Evolutionary conservation across 2,329 filamentous ascomycete species (phyloP).

Genomic region (Phaeosphaeria sp.): DNA sequence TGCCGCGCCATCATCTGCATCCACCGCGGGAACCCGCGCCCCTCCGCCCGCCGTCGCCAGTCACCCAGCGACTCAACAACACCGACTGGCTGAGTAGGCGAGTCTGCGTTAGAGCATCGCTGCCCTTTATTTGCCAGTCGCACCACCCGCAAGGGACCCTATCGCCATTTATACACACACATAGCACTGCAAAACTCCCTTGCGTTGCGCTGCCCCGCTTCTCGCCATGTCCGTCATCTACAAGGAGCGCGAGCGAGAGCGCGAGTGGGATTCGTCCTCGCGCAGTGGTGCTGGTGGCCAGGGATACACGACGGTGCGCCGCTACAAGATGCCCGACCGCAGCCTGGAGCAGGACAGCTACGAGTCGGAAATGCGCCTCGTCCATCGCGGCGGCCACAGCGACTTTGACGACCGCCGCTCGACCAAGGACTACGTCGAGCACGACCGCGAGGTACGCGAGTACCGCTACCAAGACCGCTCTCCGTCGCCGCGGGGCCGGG

Average conservation of each 20-base stretch:
- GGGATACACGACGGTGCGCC: constrained; percentile 64
- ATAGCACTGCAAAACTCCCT: constrained; percentile 6
- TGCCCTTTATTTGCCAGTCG: constrained; percentile 1
- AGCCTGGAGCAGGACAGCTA: constrained; percentile 52
- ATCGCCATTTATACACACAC: background rate
- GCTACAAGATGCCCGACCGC: constrained; percentile 63
- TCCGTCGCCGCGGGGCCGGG: constrained; percentile 54
- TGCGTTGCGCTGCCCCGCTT: constrained; percentile 6
- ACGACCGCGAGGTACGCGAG: constrained; percentile 44
- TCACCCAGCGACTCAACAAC: constrained; percentile 10
- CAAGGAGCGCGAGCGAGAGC: constrained; percentile 52
- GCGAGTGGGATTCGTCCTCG: constrained; percentile 52
- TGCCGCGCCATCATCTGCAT: constrained; percentile 24
- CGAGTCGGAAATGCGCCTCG: constrained; percentile 58
- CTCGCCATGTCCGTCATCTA: constrained; percentile 54
- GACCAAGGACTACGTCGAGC: constrained; percentile 48
- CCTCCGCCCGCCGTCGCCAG: constrained; percentile 16
- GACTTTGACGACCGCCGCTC: constrained; percentile 43
- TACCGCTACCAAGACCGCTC: constrained; percentile 48
- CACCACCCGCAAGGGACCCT: background rate
- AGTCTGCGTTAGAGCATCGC: constrained; percentile 10
- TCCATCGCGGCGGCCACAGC: constrained; percentile 46
- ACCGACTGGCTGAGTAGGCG: constrained; percentile 24
- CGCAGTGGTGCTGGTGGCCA: constrained; percentile 49
- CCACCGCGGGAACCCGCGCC: constrained; percentile 23